phyloP scores from a whole-genome alignment of 176 grass and related monocot genomes.

The Rhynchospora breviuscula region DNA sequence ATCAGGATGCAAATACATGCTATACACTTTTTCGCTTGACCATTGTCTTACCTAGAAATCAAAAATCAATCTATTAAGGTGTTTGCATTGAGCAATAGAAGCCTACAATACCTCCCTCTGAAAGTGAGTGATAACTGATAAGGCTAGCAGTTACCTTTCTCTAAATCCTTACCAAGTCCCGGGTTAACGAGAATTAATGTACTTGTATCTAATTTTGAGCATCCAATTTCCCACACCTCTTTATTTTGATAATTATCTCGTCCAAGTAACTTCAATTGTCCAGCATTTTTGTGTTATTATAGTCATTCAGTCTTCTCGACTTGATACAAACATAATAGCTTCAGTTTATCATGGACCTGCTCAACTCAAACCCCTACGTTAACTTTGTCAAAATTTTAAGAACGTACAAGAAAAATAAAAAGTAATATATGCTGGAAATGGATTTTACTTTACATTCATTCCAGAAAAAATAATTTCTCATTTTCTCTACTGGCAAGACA shows the following conservation, averaged over 20 bases:
- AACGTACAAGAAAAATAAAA: not conserved
- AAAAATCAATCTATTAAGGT: too few species aligned
- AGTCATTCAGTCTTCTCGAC: not conserved
- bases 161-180: not conserved
- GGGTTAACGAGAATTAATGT: not conserved
- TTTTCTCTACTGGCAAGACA: conserved; percentile 4
- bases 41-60: too few species aligned
- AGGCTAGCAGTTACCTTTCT: too few species aligned
- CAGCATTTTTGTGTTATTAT: not conserved
- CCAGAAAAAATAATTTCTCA: not conserved
- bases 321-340: not conserved
- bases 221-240: not conserved
- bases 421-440: not conserved
- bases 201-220: not conserved
- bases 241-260: not conserved
- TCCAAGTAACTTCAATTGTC: not conserved
- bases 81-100: too few species aligned
- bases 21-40: too few species aligned
- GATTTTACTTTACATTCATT: conserved; percentile 5
- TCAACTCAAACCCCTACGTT: not conserved
- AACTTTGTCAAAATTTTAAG: not conserved
- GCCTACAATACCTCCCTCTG: too few species aligned
- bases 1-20: too few species aligned
- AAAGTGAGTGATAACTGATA: too few species aligned
- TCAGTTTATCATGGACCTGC: not conserved